A percentile compares a stretch with the other conserved stretches of the same genome.
Evolutionary conservation across 1,284 basidiomycete species (phyloP).

Genomic region (Laetiporus sulphureus): DNA sequence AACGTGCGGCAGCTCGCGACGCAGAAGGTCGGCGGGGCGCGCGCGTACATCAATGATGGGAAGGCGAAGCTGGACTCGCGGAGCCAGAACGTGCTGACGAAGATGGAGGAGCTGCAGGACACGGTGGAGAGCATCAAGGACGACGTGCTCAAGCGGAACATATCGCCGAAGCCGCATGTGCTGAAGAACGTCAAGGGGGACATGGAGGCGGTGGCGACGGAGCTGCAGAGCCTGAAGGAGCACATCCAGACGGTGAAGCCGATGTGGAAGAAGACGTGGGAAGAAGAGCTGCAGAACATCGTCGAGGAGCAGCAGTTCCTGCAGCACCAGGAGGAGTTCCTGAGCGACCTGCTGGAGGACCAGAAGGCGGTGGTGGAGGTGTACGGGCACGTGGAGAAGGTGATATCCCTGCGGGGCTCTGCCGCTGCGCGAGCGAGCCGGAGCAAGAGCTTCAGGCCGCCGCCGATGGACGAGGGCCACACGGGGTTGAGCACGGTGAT

Average conservation of each 20-base stretch:
- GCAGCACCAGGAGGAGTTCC: conserved; percentile 86
- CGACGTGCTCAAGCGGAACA: conserved; percentile 86
- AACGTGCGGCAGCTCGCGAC: conserved; percentile 83
- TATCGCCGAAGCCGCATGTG: conserved; percentile 74
- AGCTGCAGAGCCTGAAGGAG: conserved; percentile 75
- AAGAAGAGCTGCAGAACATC: conserved; percentile 91
- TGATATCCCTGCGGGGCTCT: conserved; percentile 68
- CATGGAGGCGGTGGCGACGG: conserved; percentile 60
- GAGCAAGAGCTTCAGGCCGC: conserved; percentile 45
- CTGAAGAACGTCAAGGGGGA: conserved; percentile 74
- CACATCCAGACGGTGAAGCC: conserved; percentile 90
- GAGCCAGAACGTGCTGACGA: conserved; percentile 86
- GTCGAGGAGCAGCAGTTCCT: conserved; percentile 97
- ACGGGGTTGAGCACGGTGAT: conserved; percentile 69
- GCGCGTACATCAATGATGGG: conserved; percentile 87
- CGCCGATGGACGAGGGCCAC: conserved; percentile 57
- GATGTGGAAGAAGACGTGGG: conserved; percentile 99
- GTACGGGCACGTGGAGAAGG: conserved; percentile 82
- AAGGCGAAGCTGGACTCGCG: conserved; percentile 86
- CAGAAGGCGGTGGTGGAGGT: conserved; percentile 84
- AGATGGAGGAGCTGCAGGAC: conserved; percentile 92
- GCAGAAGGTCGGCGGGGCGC: conserved; percentile 78
- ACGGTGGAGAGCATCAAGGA: conserved; percentile 87
- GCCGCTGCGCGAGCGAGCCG: conserved; percentile 32
- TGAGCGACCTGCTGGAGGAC: conserved; percentile 86